These are phyloP conservation scores for Corrigiola litoralis DNA, from an alignment of 179 eudicot genomes.

Conservation along the genomic window DNA sequence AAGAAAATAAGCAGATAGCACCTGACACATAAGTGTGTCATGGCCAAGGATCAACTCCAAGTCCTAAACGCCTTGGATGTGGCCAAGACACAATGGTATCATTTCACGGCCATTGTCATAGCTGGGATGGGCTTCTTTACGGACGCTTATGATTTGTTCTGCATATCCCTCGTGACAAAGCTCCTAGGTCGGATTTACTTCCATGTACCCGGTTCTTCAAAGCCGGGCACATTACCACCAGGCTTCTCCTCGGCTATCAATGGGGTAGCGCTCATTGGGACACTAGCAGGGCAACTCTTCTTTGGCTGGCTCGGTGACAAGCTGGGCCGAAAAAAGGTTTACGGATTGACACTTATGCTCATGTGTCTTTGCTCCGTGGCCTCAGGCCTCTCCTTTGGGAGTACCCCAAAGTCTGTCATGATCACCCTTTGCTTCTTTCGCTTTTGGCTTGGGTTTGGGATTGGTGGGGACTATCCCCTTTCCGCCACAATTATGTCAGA, in stretches of 20 bases:
- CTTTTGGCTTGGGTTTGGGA: slow-evolving; percentile 68
- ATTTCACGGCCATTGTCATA: slow-evolving; percentile 58
- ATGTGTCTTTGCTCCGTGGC: slow-evolving; percentile 54
- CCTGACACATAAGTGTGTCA: slow-evolving; percentile 6
- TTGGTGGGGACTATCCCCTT: slow-evolving; percentile 62
- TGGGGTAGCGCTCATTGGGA: slow-evolving; percentile 63
- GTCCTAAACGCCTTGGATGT: slow-evolving; percentile 55
- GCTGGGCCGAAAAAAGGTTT: slow-evolving; percentile 57
- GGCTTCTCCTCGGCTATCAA: slow-evolving; percentile 51
- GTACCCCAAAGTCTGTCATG: slow-evolving; percentile 44
- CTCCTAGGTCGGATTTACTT: slow-evolving; percentile 57
- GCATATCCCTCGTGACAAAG: slow-evolving; percentile 56
- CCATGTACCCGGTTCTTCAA: slow-evolving; percentile 35
- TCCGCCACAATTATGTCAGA: slow-evolving; percentile 71
- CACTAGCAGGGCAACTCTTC: slow-evolving; percentile 56
- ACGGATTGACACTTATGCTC: slow-evolving; percentile 57
- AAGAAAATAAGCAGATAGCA: not conserved
- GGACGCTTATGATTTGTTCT: slow-evolving; percentile 61
- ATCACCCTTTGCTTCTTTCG: slow-evolving; percentile 51
- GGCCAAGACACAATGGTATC: slow-evolving; percentile 72
- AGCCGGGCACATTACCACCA: slow-evolving; percentile 68
- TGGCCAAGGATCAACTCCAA: slow-evolving; percentile 45
- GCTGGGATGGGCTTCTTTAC: slow-evolving; percentile 80
- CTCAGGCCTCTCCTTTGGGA: slow-evolving; percentile 58
- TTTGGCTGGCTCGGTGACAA: slow-evolving; percentile 84